phyloP scores from a whole-genome alignment of 2,329 filamentous ascomycete genomes.

The Neoarthrinium moseri region DNA sequence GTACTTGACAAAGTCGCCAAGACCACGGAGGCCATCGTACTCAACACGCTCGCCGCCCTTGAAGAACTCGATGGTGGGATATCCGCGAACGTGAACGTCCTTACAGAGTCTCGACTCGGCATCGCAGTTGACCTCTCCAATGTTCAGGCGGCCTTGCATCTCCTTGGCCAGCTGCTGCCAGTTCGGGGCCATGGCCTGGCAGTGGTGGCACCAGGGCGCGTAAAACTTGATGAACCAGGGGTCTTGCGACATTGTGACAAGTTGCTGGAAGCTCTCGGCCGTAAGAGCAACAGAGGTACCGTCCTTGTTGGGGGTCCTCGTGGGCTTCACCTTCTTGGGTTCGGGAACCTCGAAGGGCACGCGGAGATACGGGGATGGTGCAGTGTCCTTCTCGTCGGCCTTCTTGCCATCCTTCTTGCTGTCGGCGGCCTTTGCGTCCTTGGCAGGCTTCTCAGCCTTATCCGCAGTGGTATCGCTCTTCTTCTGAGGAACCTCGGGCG shows the following conservation, averaged over 20 bases:
- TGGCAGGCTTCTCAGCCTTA: conserved; percentile 19
- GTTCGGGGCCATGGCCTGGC: conserved; percentile 85
- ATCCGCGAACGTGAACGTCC: conserved; percentile 76
- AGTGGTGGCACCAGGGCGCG: conserved; percentile 95
- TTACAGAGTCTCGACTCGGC: conserved; percentile 85
- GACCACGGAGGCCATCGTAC: conserved; percentile 85
- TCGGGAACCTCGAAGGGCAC: conserved; percentile 11
- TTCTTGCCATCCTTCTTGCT: conserved; percentile 28
- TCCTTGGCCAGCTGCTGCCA: conserved; percentile 90
- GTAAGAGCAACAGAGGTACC: conserved; percentile 75
- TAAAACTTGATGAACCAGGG: conserved; percentile 99
- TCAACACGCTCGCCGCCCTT: conserved; percentile 87
- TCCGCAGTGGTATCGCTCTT: conserved; percentile 25
- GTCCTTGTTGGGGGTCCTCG: conserved; percentile 66
- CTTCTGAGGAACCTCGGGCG: conserved; percentile 17
- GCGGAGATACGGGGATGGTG: conserved; percentile 10
- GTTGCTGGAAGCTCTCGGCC: conserved; percentile 79
- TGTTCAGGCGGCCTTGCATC: conserved; percentile 85
- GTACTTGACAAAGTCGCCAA: conserved; percentile 87
- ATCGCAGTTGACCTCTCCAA: conserved; percentile 97
- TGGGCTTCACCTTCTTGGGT: conserved; percentile 49
- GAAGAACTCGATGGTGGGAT: conserved; percentile 92
- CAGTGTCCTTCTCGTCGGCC: conserved; percentile 15
- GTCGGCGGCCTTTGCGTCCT: conserved; percentile 20
- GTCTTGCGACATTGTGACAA: conserved; percentile 83